Percentiles rank a stretch among this genome's conserved stretches.
phyloP scores from a whole-genome alignment of 495 filamentous ascomycete genomes.

The Talaromyces adpressus region DNA sequence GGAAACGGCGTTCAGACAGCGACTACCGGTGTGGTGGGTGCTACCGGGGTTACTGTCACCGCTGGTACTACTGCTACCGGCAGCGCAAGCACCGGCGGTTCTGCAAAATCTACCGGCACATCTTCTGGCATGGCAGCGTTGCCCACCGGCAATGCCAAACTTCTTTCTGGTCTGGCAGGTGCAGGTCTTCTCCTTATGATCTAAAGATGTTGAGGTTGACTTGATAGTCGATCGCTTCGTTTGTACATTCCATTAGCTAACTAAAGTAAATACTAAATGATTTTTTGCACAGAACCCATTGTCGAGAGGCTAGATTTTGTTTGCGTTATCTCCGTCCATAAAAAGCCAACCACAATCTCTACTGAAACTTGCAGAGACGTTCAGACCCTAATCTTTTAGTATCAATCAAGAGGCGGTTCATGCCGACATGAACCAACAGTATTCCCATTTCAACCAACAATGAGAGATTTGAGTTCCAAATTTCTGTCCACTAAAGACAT shows the following conservation, averaged over 20 bases:
- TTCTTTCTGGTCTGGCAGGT: slow-evolving; percentile 18
- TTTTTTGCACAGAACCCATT: not conserved
- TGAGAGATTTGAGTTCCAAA: not conserved
- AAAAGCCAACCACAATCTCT: not conserved
- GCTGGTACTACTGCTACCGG: not conserved
- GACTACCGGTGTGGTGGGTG: not conserved
- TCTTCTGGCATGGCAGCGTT: slow-evolving; percentile 7
- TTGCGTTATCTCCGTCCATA: not conserved
- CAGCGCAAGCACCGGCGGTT: not conserved
- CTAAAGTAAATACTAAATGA: not conserved
- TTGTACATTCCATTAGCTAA: not conserved
- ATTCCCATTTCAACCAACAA: not conserved
- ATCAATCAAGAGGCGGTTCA: not conserved
- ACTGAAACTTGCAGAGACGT: not conserved
- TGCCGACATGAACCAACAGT: not conserved
- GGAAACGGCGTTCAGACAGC: slow-evolving; percentile 9
- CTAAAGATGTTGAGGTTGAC: not conserved
- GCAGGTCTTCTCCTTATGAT: slow-evolving; percentile 17
- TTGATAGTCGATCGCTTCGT: not conserved
- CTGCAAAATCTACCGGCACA: not conserved
- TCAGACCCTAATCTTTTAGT: not conserved
- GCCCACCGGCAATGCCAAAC: slow-evolving; percentile 15
- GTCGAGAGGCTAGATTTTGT: not conserved
- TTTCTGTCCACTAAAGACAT: not conserved
- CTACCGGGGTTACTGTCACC: slow-evolving; percentile 13